Conservation (phyloP, 257 asterid genomes). For the Capsicum chinense region DNA sequence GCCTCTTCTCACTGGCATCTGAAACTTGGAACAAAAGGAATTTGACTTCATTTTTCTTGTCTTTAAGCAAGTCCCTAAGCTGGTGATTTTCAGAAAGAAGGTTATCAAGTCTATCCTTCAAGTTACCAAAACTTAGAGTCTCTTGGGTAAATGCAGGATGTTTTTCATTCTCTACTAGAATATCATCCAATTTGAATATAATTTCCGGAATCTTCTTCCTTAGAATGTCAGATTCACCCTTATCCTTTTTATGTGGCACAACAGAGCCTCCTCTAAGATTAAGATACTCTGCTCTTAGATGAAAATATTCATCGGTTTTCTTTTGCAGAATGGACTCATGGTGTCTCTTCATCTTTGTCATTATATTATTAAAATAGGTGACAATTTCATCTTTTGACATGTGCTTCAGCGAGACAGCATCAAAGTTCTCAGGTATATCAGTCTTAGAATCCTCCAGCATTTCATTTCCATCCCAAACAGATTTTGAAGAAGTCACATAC, state of each 20-base stretch:
- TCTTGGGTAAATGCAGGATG: constrained; percentile 49
- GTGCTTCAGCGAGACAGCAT: constrained; percentile 63
- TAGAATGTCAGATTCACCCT: constrained; percentile 57
- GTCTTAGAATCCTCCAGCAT: constrained; percentile 45
- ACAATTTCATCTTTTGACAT: constrained; percentile 61
- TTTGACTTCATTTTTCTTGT: constrained; percentile 61
- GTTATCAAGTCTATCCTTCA: constrained; percentile 56
- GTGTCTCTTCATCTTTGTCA: constrained; percentile 71
- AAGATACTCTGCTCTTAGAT: constrained; percentile 65
- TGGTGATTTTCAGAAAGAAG: constrained; percentile 72
- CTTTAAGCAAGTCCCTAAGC: constrained; percentile 57
- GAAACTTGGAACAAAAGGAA: constrained; percentile 59
- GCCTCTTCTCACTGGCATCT: constrained; percentile 47
- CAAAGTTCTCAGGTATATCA: constrained; percentile 63
- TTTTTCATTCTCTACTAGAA: constrained; percentile 61
- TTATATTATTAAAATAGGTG: constrained; percentile 55
- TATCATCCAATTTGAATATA: constrained; percentile 64
- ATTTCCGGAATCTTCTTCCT: constrained; percentile 71
- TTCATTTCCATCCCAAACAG: constrained; percentile 64
- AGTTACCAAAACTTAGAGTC: constrained; percentile 45
- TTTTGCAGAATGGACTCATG: constrained; percentile 70
- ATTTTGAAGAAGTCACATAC: constrained; percentile 41
- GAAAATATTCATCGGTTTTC: constrained; percentile 67
- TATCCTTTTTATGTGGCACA: constrained; percentile 63
- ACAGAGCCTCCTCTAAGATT: constrained; percentile 56